These are phyloP conservation scores for Pseudoneurospora amorphoporcata DNA, from an alignment of 495 filamentous ascomycete species.

Conservation along the genomic window DNA sequence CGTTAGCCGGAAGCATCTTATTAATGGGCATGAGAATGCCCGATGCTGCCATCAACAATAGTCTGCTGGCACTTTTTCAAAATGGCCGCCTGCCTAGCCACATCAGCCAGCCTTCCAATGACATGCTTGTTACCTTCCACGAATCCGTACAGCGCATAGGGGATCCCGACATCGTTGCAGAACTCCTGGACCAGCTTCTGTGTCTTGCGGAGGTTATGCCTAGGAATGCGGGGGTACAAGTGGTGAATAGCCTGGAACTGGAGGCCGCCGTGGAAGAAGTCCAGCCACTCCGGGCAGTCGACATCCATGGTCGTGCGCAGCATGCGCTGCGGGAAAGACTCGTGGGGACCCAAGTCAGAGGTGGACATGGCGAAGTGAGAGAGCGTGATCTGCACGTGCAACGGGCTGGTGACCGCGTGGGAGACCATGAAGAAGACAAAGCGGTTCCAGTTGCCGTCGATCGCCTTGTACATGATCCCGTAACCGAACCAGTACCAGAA, in stretches of 20 bases:
- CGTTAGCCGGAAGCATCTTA: not conserved
- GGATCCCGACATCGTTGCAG: constrained; percentile 82
- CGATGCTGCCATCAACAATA: constrained; percentile 27
- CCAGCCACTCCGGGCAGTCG: constrained; percentile 89
- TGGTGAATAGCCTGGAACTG: constrained; percentile 98
- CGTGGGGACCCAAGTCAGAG: constrained; percentile 71
- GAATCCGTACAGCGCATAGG: constrained; percentile 91
- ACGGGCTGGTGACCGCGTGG: constrained; percentile 74
- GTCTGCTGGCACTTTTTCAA: constrained; percentile 75
- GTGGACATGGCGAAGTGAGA: constrained; percentile 98
- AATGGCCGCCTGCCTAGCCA: constrained; percentile 78
- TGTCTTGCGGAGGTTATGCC: constrained; percentile 79
- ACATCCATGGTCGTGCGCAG: constrained; percentile 97
- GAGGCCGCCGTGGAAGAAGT: constrained; percentile 92
- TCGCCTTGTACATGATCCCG: constrained; percentile 60
- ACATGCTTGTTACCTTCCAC: constrained; percentile 86
- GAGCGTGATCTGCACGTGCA: constrained; percentile 93
- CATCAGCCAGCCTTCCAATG: constrained; percentile 71
- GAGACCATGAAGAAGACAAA: constrained; percentile 73
- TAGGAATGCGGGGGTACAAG: constrained; percentile 84
- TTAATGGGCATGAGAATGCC: constrained; percentile 18
- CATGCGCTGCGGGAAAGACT: constrained; percentile 96
- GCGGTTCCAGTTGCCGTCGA: constrained; percentile 61
- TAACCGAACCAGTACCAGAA: constrained; percentile 98
- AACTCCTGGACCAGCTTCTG: constrained; percentile 83